Evolutionary conservation across 139 green algal genomes (phyloP).

Genomic region (Eudorina sp.): DNA sequence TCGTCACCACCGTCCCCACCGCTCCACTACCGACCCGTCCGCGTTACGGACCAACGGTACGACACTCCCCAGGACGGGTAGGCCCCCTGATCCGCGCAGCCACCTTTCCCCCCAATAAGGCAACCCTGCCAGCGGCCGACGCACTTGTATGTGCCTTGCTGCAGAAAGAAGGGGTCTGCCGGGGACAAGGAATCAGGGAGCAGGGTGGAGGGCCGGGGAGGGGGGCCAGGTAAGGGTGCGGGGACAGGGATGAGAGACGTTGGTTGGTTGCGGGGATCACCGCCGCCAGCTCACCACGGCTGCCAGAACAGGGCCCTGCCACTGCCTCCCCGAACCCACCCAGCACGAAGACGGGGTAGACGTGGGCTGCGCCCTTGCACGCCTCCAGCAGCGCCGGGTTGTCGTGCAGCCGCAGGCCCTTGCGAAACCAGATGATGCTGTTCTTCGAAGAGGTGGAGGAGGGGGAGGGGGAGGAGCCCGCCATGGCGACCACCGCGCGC

Average conservation of each 20-base stretch:
- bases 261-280: neutral
- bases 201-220: neutral
- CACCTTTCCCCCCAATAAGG: too few relatives aligned
- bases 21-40: too few relatives aligned
- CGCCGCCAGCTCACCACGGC: neutral
- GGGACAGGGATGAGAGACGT: neutral
- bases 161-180: constrained; percentile 79
- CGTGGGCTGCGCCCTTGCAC: constrained; percentile 52
- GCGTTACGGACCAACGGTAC: neutral
- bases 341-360: constrained; percentile 91
- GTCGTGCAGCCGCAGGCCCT: constrained; percentile 83
- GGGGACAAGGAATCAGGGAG: neutral
- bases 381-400: constrained; percentile 90
- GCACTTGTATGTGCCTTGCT: constrained; percentile 68
- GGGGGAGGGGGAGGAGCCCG: too few relatives aligned
- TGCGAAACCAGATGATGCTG: constrained; percentile 65
- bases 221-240: neutral
- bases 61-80: neutral
- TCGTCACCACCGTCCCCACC: too few relatives aligned
- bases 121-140: too few relatives aligned
- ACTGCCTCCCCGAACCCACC: too few relatives aligned
- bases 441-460: too few relatives aligned
- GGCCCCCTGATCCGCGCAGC: too few relatives aligned
- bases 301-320: too few relatives aligned
- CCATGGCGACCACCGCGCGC: constrained; percentile 15